A percentile compares a stretch with the other conserved stretches of the same genome.
Evolutionary conservation across 2,329 filamentous ascomycete species (phyloP).

Genomic region (Alternaria sp.): DNA sequence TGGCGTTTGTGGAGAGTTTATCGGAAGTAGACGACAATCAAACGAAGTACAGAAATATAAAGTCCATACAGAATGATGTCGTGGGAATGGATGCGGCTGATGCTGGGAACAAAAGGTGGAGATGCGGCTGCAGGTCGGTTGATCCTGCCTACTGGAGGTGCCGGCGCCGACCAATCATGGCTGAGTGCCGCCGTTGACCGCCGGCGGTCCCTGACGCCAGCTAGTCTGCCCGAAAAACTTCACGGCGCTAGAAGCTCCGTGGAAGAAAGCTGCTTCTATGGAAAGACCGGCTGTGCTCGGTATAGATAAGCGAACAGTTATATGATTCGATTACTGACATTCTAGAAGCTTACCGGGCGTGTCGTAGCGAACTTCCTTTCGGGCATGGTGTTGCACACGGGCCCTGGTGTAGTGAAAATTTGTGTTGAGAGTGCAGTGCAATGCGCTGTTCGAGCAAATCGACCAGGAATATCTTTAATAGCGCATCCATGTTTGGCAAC

Average conservation of each 20-base stretch:
- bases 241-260: slow-evolving; percentile 13
- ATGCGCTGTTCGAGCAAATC: background rate
- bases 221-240: slow-evolving; percentile 11
- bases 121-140: slow-evolving; percentile 40
- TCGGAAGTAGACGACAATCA: slow-evolving; percentile 19
- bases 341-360: slow-evolving; percentile 5
- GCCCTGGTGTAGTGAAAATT: slow-evolving; percentile 4
- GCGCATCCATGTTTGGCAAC: background rate
- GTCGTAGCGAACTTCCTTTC: background rate
- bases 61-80: slow-evolving; percentile 20
- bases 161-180: slow-evolving; percentile 19
- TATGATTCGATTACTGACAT: slow-evolving; percentile 8
- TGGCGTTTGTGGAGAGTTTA: slow-evolving; percentile 12
- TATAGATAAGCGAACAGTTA: slow-evolving; percentile 4
- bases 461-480: slow-evolving; percentile 4
- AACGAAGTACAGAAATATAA: slow-evolving; percentile 15
- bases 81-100: slow-evolving; percentile 34
- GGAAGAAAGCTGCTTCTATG: slow-evolving; percentile 12
- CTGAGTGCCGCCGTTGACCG: slow-evolving; percentile 6
- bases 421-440: slow-evolving; percentile 1
- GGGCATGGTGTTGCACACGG: slow-evolving; percentile 1
- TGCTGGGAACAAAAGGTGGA: slow-evolving; percentile 39
- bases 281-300: background rate
- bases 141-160: slow-evolving; percentile 28
- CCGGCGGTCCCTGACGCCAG: background rate